Conservation (phyloP, 345 rosid species). For the Eucalyptus curtisii region DNA sequence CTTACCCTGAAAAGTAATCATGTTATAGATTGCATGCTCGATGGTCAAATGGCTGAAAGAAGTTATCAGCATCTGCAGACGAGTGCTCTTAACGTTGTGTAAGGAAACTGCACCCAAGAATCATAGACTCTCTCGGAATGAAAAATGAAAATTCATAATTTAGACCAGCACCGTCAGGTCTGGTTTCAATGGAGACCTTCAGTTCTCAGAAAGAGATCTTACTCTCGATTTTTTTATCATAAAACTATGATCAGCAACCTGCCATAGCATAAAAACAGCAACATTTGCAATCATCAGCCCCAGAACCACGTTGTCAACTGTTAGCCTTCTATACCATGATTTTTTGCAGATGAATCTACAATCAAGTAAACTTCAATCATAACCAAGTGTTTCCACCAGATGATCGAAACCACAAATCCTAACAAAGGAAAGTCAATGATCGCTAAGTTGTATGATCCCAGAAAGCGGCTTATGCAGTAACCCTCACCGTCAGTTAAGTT, state of each 20-base stretch:
- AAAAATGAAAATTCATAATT: neutral
- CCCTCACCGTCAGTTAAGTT: no score
- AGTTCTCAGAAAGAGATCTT: conserved; percentile 8
- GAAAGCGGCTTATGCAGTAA: no score
- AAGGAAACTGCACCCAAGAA: conserved; percentile 53
- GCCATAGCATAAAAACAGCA: no score
- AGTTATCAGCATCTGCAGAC: conserved; percentile 60
- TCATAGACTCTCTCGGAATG: neutral
- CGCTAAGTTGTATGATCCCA: accelerated
- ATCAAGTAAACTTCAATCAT: no score
- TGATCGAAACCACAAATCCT: no score
- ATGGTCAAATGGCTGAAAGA: conserved; percentile 68
- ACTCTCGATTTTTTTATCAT: conserved; percentile 23
- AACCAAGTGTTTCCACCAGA: accelerated
- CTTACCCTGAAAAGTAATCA: conserved; percentile 81
- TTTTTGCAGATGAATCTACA: accelerated
- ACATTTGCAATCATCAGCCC: no score
- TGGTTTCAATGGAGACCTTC: neutral
- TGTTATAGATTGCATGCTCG: conserved; percentile 61
- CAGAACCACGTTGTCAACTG: no score
- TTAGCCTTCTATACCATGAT: no score
- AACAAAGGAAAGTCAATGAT: no score
- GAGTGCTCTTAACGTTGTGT: conserved; percentile 55
- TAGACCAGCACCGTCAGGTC: neutral
- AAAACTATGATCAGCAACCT: no score